phyloP scores from a whole-genome alignment of 2,329 filamentous ascomycete species.

The Septoria petroselini region DNA sequence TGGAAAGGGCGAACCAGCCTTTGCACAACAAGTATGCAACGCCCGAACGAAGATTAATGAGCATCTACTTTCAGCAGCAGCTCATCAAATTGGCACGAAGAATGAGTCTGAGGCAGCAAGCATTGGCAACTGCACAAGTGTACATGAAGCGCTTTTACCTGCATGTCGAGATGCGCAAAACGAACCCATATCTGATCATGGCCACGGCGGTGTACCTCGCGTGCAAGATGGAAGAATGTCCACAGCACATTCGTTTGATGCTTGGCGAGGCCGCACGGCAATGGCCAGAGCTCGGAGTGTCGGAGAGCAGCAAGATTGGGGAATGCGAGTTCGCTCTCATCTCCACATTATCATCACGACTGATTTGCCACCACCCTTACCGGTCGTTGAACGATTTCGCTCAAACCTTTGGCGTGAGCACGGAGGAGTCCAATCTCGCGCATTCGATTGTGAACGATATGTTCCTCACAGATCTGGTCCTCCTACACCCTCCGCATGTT shows the following conservation, averaged over 20 bases:
- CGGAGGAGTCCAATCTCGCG: slow-evolving; percentile 74
- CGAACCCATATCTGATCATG: slow-evolving; percentile 88
- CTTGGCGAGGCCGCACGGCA: slow-evolving; percentile 80
- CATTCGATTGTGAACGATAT: slow-evolving; percentile 87
- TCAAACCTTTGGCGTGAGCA: slow-evolving; percentile 65
- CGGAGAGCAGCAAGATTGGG: slow-evolving; percentile 79
- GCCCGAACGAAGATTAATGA: slow-evolving; percentile 75
- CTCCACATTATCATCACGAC: slow-evolving; percentile 82
- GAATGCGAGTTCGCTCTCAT: slow-evolving; percentile 94
- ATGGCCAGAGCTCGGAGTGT: slow-evolving; percentile 74
- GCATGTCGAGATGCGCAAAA: slow-evolving; percentile 83
- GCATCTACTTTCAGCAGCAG: slow-evolving; percentile 89
- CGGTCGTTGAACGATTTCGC: slow-evolving; percentile 72
- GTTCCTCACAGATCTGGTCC: slow-evolving; percentile 85
- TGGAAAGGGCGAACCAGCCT: slow-evolving; percentile 68
- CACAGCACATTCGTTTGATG: slow-evolving; percentile 90
- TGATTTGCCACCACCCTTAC: slow-evolving; percentile 90
- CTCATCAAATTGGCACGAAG: slow-evolving; percentile 79
- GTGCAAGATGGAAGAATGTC: slow-evolving; percentile 96
- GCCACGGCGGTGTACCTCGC: slow-evolving; percentile 93
- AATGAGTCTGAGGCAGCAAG: slow-evolving; percentile 82
- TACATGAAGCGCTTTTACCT: slow-evolving; percentile 94
- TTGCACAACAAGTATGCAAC: slow-evolving; percentile 76
- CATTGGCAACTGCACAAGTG: slow-evolving; percentile 87
- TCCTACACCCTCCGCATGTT: slow-evolving; percentile 80